Conservation (phyloP, 345 rosid species). For the Firmiana major region DNA sequence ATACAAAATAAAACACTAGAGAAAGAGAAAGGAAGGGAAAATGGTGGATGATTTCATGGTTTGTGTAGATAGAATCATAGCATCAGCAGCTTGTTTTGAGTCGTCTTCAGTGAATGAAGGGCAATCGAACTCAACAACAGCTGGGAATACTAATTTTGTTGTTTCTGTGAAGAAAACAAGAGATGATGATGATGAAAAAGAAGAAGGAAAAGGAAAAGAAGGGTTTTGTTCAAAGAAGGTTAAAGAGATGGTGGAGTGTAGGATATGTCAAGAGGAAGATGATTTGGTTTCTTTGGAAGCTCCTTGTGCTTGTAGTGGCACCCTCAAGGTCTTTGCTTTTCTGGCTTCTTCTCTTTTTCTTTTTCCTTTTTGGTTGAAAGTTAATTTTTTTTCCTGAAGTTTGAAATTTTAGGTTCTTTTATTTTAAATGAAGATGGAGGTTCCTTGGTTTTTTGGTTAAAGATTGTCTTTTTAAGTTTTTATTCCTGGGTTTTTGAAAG, state of each 20-base stretch:
- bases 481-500: background rate
- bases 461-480: background rate
- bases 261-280: constrained; percentile 72
- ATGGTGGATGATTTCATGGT: constrained; percentile 55
- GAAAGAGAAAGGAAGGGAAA: background rate
- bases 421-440: background rate
- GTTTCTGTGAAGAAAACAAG: constrained; percentile 2
- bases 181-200: background rate
- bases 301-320: constrained; percentile 69
- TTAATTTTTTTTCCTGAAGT: background rate
- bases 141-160: background rate
- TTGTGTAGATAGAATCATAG: constrained; percentile 36
- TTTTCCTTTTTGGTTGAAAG: background rate
- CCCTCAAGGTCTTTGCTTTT: constrained; percentile 48
- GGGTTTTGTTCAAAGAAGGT: constrained; percentile 30
- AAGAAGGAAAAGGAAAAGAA: constrained; percentile 18
- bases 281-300: constrained; percentile 42
- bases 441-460: background rate
- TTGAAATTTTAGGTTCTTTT: background rate
- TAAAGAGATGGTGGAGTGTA: constrained; percentile 45
- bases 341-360: background rate
- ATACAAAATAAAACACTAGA: background rate
- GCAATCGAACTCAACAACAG: background rate
- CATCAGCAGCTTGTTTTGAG: constrained; percentile 38
- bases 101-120: constrained; percentile 10